These are phyloP conservation scores for Beauveria sp. DNA, from an alignment of 2,329 filamentous ascomycete genomes.

Conservation along the genomic window DNA sequence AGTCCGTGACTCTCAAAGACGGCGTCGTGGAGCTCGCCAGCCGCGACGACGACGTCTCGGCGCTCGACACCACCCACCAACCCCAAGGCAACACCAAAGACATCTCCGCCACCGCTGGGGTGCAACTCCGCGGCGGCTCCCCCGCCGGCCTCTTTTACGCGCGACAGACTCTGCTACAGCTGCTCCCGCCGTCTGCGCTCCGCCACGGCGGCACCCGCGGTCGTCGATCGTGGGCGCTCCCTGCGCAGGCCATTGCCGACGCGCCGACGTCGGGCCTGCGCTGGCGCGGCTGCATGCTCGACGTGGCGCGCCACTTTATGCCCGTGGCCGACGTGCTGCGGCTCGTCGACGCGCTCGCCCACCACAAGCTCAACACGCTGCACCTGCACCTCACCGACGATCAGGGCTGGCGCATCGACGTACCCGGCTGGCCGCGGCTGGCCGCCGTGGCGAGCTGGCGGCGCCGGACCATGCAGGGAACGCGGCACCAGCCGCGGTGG, in stretches of 20 bases:
- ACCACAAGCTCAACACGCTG: slow-evolving; percentile 15
- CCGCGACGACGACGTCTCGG: background rate
- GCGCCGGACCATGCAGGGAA: slow-evolving; percentile 12
- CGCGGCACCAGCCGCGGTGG: slow-evolving; percentile 8
- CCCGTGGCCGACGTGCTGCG: slow-evolving; percentile 15
- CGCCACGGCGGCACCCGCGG: background rate
- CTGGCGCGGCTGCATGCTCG: slow-evolving; percentile 17
- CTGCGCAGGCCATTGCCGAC: slow-evolving; percentile 11
- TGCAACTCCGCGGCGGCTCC: background rate
- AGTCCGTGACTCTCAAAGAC: slow-evolving; percentile 8
- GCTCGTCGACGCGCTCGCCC: slow-evolving; percentile 14
- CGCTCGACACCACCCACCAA: background rate
- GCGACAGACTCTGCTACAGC: slow-evolving; percentile 14
- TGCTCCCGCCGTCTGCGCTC: slow-evolving; percentile 9
- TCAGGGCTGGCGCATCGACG: slow-evolving; percentile 15
- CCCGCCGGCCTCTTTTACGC: slow-evolving; percentile 12
- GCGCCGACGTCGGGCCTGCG: slow-evolving; percentile 12
- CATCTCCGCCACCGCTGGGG: background rate
- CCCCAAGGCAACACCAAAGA: background rate
- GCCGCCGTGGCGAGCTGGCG: slow-evolving; percentile 13
- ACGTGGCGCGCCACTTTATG: slow-evolving; percentile 17
- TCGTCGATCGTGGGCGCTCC: slow-evolving; percentile 12
- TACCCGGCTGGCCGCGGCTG: slow-evolving; percentile 12
- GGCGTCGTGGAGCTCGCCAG: slow-evolving; percentile 21
- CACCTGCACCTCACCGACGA: slow-evolving; percentile 16